Base-by-base conservation (phyloP, 306 rosid genomes). In the Malus asiatica region DNA sequence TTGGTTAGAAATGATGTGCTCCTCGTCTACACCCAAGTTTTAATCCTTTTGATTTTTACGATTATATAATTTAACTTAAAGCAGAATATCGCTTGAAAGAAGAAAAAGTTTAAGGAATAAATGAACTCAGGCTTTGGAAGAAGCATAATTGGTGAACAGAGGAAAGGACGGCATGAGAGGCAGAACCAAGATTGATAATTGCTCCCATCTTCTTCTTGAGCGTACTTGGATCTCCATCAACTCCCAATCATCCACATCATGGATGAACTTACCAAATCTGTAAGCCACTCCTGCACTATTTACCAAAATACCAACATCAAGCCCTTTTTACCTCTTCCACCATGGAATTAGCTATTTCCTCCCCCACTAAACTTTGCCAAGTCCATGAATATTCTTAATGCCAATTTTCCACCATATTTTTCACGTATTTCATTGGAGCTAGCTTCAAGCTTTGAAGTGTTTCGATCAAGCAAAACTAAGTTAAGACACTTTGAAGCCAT, bases 131-230 rank as follows among this genome's bases (percentile, higher is more conserved):
- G 76, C 85, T 84, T 89, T 89, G 62, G 89, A 35, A 58, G 93
- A 80, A 71, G 89, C 83, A n/a, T n/a, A n/a, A 77, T 82, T 74
- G 2, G 86, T 18, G 38, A 66, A 73, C 0, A 89, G 74, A 76
- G 90, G 90, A 44, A 78, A 81, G 86, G 67, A 84, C 18, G 2
- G 83, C 76, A 68, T 60, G 44, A 35, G 85, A 32, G 4, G 90
- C 90, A 74, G 89, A 86, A 0, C 93, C 93, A 72, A 84, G 53
- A 38, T 86, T 89, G 12, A 89, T 18, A 14, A 89, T 81, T 2
- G 85, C 85, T 20, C 89, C 90, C 15, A 77, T 84, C 38, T 83
- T 89, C 79, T 81, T 89, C 80, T 77, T 78, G 51, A 86, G 68
- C 90, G 87, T 86, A 13, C 51, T 25, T 0, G 86, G 79, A 80